Evolutionary conservation across 1,284 basidiomycete genomes (phyloP), one percentile per base, ranked within the genome.

Genomic region (Rugiboletus extremiorientalis): DNA sequence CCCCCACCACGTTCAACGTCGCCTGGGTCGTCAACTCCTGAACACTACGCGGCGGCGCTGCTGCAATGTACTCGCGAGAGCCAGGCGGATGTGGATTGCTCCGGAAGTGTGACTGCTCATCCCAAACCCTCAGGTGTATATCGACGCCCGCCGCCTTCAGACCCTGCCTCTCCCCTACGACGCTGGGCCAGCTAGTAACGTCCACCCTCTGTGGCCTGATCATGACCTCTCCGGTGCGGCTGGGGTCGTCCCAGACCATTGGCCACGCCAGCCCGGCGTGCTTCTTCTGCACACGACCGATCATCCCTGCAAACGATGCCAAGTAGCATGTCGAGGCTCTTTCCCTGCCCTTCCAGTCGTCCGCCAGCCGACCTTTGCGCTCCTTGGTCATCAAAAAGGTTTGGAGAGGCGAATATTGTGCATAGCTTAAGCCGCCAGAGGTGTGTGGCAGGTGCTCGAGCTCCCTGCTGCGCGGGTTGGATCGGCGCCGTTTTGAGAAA

Each of bases 381-480:
- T 84, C 75, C 54, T 77, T 77, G 11, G 76, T 77, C 62, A 75
- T 76, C 66, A 86, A 74, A 51, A 74, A 74, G 2, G 77, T 77
- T 56, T 89, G 85, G 37, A 91, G 72, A 10, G 63, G 52, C 9
- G 84, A 75, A 36, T 79, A 75, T 41, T 77, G 74, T 8, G 81
- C 68, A 69, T 92, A 92, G 48, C 76, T 74, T 42, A 91, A 76
- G 10, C 83, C 90, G 38, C 78, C 89, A 40, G 72, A 77, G 23
- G 75, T 77, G 63, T 92, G 90, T 0, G 88, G 88, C 25, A 82
- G 76, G 46, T 81, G 85, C 56, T 84, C 82, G 62, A 92, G 84
- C 41, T 71, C 74, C 52, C 60, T 76, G 25, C 75, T 77, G 15
- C 60, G 57, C 57, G 63, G 52, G 66, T 67, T 40, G 62, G 56